These are phyloP conservation scores for Oidium heveae DNA, from an alignment of 2,329 filamentous ascomycete genomes.

Conservation along the genomic window DNA sequence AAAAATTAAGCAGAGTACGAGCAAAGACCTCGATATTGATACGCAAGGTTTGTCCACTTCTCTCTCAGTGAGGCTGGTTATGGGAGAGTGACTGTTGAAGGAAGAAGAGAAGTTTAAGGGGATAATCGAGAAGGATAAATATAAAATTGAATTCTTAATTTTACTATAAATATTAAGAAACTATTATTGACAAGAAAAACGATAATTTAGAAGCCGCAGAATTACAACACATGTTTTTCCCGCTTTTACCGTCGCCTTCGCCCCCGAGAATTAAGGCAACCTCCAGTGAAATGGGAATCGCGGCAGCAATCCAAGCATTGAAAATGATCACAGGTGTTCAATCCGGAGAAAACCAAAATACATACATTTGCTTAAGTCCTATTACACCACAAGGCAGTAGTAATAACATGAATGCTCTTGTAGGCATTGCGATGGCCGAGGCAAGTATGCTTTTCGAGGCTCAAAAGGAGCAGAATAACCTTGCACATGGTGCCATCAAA, in stretches of 20 bases:
- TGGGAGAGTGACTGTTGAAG: no score
- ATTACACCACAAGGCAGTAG: constrained; percentile 11
- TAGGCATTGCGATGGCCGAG: constrained; percentile 70
- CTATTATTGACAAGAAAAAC: neutral
- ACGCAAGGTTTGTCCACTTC: no score
- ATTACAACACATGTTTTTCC: neutral
- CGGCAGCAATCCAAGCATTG: constrained; percentile 59
- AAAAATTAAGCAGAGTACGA: no score
- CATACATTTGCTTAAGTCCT: neutral
- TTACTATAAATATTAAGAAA: neutral
- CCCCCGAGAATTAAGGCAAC: constrained; percentile 10
- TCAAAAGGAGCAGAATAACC: constrained; percentile 27
- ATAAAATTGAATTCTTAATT: neutral
- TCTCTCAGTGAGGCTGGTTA: no score
- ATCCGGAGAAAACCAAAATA: constrained; percentile 16
- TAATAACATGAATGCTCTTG: constrained; percentile 50
- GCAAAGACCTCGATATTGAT: no score
- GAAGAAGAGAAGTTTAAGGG: no score
- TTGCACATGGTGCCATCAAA: constrained; percentile 40
- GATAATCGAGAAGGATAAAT: neutral
- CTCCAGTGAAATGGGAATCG: constrained; percentile 34
- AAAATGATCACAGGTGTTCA: constrained; percentile 47
- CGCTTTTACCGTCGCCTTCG: neutral
- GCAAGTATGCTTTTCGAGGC: constrained; percentile 47
- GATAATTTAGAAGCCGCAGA: neutral